Evolutionary conservation across 345 rosid species (phyloP), one percentile per base, ranked within the genome.

Genomic region (Lumnitzera littorea): DNA sequence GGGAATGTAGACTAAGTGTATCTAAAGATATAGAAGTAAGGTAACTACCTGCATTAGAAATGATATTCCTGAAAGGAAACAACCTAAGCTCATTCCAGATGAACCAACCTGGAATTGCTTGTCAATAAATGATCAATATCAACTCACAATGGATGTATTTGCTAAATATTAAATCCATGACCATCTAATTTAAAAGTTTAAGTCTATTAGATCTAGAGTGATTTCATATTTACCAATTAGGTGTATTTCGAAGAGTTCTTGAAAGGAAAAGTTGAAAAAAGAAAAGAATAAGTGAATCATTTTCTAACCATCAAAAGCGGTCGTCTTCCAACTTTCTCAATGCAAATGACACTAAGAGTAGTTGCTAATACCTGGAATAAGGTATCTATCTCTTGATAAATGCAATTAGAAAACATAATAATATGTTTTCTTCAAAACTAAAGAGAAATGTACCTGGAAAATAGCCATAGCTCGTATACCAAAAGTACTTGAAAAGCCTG

Each of bases 251-350:
- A 36, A 36, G 43, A 36, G 43, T 36, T 36, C 43, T 4, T 36
- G 7, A 36, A 9, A 36, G 11, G 10, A 36, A 36, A 5, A 7
- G 7, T 36, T 4, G 43, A 36, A 5, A 36, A 36, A 36, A 36
- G 10, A 20, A 20, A 36, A 9, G 43, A 9, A 36, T 2, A 36
- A 36, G 43, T 36, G 43, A 36, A 36, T 36, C 43, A 36, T 36
- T 31, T 8, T 5, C n/a, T 10, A 24, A 73, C 73, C 77, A 68
- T 55, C 47, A 73, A 63, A 51, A 73, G 72, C 7, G 77, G 77
- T 15, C 62, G 41, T 46, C 77, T 73, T 62, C 77, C 77, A 51
- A 13, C 50, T 48, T 20, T 61, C 53, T 73, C 73, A 10, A 57
- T 52, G 8, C 64, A 23, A 24, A 61, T 20, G 46, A 62, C 52